A percentile compares a stretch with the other conserved stretches of the same genome.
Evolutionary conservation across 2,329 filamentous ascomycete genomes (phyloP).

Genomic region (Aspergillus ochraceoroseus): DNA sequence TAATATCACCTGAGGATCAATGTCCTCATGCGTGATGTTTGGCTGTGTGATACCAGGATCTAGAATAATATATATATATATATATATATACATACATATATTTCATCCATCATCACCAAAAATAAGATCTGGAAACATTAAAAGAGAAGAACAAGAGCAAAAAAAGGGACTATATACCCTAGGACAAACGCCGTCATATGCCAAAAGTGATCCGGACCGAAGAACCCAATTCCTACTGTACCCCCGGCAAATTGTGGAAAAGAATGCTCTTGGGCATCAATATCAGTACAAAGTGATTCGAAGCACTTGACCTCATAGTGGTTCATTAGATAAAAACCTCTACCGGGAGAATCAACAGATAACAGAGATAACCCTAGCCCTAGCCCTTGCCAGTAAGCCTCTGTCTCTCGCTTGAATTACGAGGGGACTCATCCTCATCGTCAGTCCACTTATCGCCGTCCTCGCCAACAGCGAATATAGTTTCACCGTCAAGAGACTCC

Average conservation of each 20-base stretch:
- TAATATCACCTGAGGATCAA: too few relatives aligned
- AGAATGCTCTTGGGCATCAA: constrained; percentile 4
- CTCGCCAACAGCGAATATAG: constrained; percentile 86
- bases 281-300: constrained; percentile 14
- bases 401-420: constrained; percentile 48
- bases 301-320: constrained; percentile 2
- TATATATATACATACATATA: constrained; percentile 4
- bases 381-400: constrained; percentile 47
- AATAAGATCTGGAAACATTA: constrained; percentile 4
- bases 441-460: constrained; percentile 83
- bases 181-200: constrained; percentile 23
- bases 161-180: constrained; percentile 9
- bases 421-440: constrained; percentile 53
- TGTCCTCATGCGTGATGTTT: too few relatives aligned
- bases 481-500: constrained; percentile 76
- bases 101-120: constrained; percentile 11
- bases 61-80: constrained; percentile 10
- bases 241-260: constrained; percentile 3
- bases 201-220: constrained; percentile 22
- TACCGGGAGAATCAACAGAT: not conserved
- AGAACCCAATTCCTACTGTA: constrained; percentile 13
- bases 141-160: constrained; percentile 4
- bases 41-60: too few relatives aligned
- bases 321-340: not conserved
- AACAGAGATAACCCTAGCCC: not conserved